Evolutionary conservation across 2,329 filamentous ascomycete genomes (phyloP).

Genomic region (Penicillium rolfsii): DNA sequence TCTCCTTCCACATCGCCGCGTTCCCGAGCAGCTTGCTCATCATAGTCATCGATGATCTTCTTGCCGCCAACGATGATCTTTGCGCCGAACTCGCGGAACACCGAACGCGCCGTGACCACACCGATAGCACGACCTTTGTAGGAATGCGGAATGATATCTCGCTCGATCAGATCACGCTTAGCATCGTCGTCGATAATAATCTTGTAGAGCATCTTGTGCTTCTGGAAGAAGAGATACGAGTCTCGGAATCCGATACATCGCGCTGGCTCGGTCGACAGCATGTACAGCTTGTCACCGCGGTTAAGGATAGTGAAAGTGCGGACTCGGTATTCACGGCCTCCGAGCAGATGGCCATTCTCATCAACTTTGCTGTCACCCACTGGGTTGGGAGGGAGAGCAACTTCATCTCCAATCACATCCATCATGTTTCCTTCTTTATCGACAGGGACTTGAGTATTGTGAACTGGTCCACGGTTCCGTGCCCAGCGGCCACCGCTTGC

Average conservation of each 20-base stretch:
- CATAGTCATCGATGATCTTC: slow-evolving; percentile 86
- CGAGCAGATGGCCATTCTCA: slow-evolving; percentile 79
- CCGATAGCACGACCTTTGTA: slow-evolving; percentile 98
- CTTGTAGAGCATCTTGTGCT: slow-evolving; percentile 94
- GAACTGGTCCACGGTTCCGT: slow-evolving; percentile 71
- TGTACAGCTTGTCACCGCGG: slow-evolving; percentile 85
- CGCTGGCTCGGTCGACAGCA: slow-evolving; percentile 96
- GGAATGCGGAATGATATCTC: slow-evolving; percentile 93
- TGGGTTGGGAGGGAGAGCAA: slow-evolving; percentile 80
- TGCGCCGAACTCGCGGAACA: slow-evolving; percentile 95
- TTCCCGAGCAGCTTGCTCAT: slow-evolving; percentile 72
- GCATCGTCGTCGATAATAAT: slow-evolving; percentile 98
- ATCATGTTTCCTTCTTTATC: slow-evolving; percentile 93
- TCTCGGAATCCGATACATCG: slow-evolving; percentile 96
- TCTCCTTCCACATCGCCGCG: slow-evolving; percentile 85
- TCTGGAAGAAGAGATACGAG: slow-evolving; percentile 98
- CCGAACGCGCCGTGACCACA: slow-evolving; percentile 92
- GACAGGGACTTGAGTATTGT: slow-evolving; percentile 79
- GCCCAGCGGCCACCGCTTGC: slow-evolving; percentile 69
- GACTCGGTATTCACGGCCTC: slow-evolving; percentile 88
- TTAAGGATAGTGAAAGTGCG: slow-evolving; percentile 90
- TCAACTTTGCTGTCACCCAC: slow-evolving; percentile 94
- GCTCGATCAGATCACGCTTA: slow-evolving; percentile 93
- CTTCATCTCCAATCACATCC: slow-evolving; percentile 89
- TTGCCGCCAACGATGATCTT: slow-evolving; percentile 91